These are phyloP conservation scores for Acrodontium crateriforme DNA, from an alignment of 2,329 filamentous ascomycete genomes.

Conservation along the genomic window DNA sequence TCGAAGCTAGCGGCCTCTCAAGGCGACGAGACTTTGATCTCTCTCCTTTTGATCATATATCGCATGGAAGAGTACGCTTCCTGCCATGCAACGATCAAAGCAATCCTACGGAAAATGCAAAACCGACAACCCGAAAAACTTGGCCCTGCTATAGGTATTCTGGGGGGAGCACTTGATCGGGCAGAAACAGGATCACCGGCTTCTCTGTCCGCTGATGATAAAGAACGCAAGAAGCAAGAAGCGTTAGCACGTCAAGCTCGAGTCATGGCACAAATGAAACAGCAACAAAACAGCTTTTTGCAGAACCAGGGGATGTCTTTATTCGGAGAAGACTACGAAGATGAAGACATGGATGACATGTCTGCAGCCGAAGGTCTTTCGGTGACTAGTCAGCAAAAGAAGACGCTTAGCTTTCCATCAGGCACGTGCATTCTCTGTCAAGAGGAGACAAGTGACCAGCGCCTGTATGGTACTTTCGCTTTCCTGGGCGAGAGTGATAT, in stretches of 20 bases:
- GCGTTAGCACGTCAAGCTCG: conserved; percentile 79
- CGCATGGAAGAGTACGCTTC: conserved; percentile 63
- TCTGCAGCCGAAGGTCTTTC: conserved; percentile 47
- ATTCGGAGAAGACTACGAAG: conserved; percentile 66
- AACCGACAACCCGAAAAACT: conserved; percentile 67
- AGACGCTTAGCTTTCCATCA: conserved; percentile 77
- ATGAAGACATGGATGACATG: conserved; percentile 50
- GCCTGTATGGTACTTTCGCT: conserved; percentile 85
- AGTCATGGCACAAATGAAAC: conserved; percentile 96
- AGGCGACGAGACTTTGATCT: conserved; percentile 25
- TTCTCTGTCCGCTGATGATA: conserved; percentile 45
- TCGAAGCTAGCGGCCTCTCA: conserved; percentile 10
- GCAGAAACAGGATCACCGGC: conserved; percentile 76
- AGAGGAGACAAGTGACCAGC: conserved; percentile 81
- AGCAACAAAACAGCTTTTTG: conserved; percentile 91
- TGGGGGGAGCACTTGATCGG: conserved; percentile 56
- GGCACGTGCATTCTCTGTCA: conserved; percentile 94
- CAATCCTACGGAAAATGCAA: conserved; percentile 73
- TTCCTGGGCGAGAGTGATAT: conserved; percentile 77
- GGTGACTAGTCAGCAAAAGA: conserved; percentile 42
- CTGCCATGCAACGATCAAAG: conserved; percentile 69
- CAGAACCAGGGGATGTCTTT: conserved; percentile 80
- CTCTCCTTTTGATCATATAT: conserved; percentile 35
- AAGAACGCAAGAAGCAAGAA: conserved; percentile 78
- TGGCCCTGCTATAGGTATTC: conserved; percentile 46